Evolutionary conservation across 2,329 filamentous ascomycete species (phyloP).

Genomic region (Ophiostoma piceae): DNA sequence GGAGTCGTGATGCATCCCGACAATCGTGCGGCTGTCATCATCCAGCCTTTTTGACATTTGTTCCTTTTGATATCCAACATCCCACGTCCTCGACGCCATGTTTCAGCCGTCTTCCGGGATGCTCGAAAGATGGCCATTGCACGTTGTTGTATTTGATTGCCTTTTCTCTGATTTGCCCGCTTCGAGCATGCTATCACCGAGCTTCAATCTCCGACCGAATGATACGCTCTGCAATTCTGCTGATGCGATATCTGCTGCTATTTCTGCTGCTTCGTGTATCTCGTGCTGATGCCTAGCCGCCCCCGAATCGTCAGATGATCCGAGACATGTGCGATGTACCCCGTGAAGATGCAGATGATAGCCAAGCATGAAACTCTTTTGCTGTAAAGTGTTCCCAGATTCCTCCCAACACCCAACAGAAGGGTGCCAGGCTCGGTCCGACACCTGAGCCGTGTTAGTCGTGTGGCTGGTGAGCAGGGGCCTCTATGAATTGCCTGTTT

Average conservation of each 20-base stretch:
- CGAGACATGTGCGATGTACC: not conserved
- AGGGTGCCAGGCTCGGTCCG: constrained; percentile 8
- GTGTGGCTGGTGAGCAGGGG: not conserved
- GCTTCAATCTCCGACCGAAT: constrained; percentile 19
- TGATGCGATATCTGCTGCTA: constrained; percentile 9
- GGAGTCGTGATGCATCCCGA: constrained; percentile 5
- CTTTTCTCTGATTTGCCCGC: constrained; percentile 16
- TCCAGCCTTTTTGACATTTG: not conserved
- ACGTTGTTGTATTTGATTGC: not conserved
- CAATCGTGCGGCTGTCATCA: not conserved
- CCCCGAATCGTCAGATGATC: not conserved
- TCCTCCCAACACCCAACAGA: not conserved
- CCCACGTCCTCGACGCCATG: not conserved
- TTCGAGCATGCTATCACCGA: not conserved
- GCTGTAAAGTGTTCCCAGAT: not conserved
- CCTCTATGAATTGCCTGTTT: not conserved
- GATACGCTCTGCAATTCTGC: constrained; percentile 19
- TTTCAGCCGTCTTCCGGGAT: not conserved
- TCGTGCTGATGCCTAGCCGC: not conserved
- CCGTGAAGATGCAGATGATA: not conserved
- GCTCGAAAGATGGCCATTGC: too few relatives aligned
- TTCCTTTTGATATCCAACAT: not conserved
- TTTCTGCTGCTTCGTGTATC: not conserved
- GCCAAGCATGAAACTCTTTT: not conserved
- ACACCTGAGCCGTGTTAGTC: not conserved